These are phyloP conservation scores for Mycena kentingensis DNA, from an alignment of 768 basidiomycete species.

Conservation along the genomic window DNA sequence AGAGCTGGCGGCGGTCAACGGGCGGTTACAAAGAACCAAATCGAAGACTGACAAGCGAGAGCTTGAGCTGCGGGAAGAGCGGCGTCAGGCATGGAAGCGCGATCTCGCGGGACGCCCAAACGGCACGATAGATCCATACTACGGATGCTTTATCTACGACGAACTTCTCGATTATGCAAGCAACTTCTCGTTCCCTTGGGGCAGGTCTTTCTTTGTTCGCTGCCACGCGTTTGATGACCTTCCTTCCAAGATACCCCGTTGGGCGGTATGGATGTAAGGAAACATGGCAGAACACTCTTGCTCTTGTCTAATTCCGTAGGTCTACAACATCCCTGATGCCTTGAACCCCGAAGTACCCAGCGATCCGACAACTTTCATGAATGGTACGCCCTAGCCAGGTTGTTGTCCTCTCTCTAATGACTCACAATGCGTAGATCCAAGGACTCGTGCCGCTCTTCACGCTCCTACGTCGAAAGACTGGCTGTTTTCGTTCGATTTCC, in stretches of 20 bases:
- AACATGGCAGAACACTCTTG: neutral
- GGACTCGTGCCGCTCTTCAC: slow-evolving; percentile 60
- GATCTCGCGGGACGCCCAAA: slow-evolving; percentile 49
- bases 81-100: slow-evolving; percentile 44
- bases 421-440: slow-evolving; percentile 42
- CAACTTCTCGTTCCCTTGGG: slow-evolving; percentile 71
- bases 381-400: slow-evolving; percentile 42
- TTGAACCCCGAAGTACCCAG: slow-evolving; percentile 52
- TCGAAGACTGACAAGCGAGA: slow-evolving; percentile 23
- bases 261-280: slow-evolving; percentile 35
- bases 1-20: slow-evolving; percentile 14
- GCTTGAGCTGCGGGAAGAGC: slow-evolving; percentile 22
- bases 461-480: slow-evolving; percentile 63
- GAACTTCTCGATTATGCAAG: slow-evolving; percentile 70
- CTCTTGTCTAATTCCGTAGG: slow-evolving; percentile 25
- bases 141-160: slow-evolving; percentile 63
- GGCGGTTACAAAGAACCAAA: slow-evolving; percentile 18
- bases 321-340: slow-evolving; percentile 59
- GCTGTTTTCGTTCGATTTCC: slow-evolving; percentile 29
- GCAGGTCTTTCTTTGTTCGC: slow-evolving; percentile 19
- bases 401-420: neutral
- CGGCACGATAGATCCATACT: slow-evolving; percentile 58
- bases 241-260: slow-evolving; percentile 1
- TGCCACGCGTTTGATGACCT: neutral
- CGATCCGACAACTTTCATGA: slow-evolving; percentile 47